phyloP scores from a whole-genome alignment of 257 asterid genomes.

The Apocynum venetum region DNA sequence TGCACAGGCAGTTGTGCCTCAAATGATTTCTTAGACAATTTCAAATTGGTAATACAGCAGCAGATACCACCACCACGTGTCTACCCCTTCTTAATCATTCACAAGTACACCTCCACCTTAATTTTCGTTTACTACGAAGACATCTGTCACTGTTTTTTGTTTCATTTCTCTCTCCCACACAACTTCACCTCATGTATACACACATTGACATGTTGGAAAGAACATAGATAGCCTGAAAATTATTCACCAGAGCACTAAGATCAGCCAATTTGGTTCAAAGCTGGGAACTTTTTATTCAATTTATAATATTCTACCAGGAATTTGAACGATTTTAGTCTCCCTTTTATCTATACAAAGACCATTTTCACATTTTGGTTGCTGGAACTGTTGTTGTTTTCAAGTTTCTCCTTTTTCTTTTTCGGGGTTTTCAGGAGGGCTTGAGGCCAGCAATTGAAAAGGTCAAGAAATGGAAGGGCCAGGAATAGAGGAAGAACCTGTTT shows the following conservation, averaged over 20 bases:
- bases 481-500: conserved; percentile 47
- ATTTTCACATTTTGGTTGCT: conserved; percentile 2
- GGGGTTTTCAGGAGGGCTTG: conserved; percentile 16
- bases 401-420: background rate
- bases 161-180: conserved; percentile 6
- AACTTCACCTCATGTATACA: background rate
- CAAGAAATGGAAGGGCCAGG: conserved; percentile 54
- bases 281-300: conserved; percentile 19
- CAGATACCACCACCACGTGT: conserved; percentile 47
- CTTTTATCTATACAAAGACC: background rate
- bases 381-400: conserved; percentile 12
- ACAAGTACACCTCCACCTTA: conserved; percentile 26
- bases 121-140: conserved; percentile 25
- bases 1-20: conserved; percentile 8
- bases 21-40: background rate
- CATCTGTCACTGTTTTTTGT: conserved; percentile 31
- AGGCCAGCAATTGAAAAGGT: conserved; percentile 11
- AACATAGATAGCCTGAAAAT: conserved; percentile 28
- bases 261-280: conserved; percentile 20
- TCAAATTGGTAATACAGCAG: background rate
- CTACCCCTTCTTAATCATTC: conserved; percentile 22
- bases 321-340: conserved; percentile 9
- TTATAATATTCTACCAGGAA: conserved; percentile 3
- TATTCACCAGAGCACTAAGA: conserved; percentile 6
- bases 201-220: conserved; percentile 15